Conservation (phyloP, 1,139 yeast genomes). For the Casaregolazyma suthepensis region DNA sequence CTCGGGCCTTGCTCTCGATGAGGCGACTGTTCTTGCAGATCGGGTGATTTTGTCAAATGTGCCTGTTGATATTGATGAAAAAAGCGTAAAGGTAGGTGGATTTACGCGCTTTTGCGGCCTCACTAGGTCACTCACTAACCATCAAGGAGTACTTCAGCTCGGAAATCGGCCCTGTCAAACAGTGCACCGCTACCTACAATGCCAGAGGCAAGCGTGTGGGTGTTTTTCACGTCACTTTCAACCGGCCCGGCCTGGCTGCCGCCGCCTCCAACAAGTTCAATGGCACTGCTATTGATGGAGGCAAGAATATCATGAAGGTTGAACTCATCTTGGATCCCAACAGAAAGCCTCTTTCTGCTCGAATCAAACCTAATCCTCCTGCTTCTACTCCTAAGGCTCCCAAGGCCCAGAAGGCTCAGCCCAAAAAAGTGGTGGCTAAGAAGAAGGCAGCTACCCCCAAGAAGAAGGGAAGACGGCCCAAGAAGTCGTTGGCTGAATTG, state of each 20-base stretch:
- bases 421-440: constrained; percentile 24
- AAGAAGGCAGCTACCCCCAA: constrained; percentile 18
- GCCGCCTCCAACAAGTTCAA: constrained; percentile 79
- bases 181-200: constrained; percentile 70
- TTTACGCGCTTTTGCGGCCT: not conserved
- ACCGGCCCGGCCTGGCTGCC: constrained; percentile 58
- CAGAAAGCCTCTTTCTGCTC: constrained; percentile 65
- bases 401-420: constrained; percentile 10
- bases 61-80: constrained; percentile 33
- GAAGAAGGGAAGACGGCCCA: constrained; percentile 40
- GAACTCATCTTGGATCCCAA: constrained; percentile 85
- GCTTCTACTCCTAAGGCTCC: constrained; percentile 16
- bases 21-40: constrained; percentile 26
- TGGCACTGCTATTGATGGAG: constrained; percentile 91
- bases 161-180: constrained; percentile 79
- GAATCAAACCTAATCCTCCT: constrained; percentile 41
- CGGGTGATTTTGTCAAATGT: constrained; percentile 34
- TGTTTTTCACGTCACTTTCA: constrained; percentile 80
- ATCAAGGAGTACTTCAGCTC: constrained; percentile 79
- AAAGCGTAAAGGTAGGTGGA: constrained; percentile 32
- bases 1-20: constrained; percentile 17
- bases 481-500: constrained; percentile 81
- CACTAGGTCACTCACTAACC: constrained; percentile 12
- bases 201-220: constrained; percentile 90
- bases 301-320: constrained; percentile 42